Conservation (phyloP, 495 filamentous ascomycete species). For the Neohortaea acidophila region DNA sequence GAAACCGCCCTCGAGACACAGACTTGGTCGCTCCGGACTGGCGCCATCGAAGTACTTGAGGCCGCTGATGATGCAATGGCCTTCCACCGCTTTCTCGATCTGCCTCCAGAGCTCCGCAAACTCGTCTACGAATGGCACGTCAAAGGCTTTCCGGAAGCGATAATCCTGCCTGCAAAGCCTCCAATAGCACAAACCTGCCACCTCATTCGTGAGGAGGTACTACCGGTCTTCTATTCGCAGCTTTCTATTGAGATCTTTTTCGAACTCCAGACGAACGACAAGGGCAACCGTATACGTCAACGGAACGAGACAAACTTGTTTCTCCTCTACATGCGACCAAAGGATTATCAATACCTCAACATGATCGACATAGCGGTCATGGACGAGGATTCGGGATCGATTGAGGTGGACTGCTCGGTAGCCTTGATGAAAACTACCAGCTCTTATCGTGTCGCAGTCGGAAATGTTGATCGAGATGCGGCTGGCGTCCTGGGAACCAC, state of each 20-base stretch:
- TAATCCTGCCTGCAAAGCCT: neutral
- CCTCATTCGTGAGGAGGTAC: neutral
- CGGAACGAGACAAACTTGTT: neutral
- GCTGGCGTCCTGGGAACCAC: too few species aligned
- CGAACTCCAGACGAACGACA: neutral
- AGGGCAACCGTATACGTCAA: conserved; percentile 1
- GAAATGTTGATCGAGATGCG: too few species aligned
- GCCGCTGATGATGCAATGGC: neutral
- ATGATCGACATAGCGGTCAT: neutral
- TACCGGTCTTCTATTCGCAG: conserved; percentile 1
- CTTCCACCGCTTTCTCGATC: neutral
- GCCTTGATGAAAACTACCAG: neutral
- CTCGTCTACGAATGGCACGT: neutral
- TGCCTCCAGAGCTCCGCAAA: neutral
- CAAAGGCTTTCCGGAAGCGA: neutral
- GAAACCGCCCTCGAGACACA: too few species aligned
- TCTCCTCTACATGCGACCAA: neutral
- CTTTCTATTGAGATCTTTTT: neutral
- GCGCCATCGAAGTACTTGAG: neutral
- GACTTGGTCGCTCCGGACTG: too few species aligned
- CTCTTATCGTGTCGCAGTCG: too few species aligned
- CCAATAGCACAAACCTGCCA: neutral
- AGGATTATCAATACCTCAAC: too few species aligned
- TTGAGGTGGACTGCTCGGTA: too few species aligned
- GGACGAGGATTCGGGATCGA: neutral